Base-by-base conservation (phyloP, 805 yeast genomes). In the Cyberlindnera euphorbiae region DNA sequence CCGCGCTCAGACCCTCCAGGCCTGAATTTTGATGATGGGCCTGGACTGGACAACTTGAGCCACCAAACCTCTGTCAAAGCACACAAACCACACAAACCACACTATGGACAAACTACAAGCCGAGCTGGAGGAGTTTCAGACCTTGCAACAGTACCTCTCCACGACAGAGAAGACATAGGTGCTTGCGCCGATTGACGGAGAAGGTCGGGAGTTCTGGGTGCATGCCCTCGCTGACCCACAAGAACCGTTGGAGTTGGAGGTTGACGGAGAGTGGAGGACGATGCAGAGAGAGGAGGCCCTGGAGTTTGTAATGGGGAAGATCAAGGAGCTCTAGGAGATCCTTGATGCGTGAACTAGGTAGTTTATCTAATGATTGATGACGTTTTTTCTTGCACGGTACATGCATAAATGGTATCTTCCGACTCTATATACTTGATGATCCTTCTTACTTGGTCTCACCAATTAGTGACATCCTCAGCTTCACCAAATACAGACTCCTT, bases 401-500 rank as follows among this genome's bases (percentile, higher is more conserved):
- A 19, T 19, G 9, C 22, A 19, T 19, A 19, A 7, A 9, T 19
- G 7, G 9, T 19, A 19, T n/a, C n/a, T n/a, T n/a, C n/a, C n/a
- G n/a, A n/a, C n/a, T n/a, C n/a, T n/a, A n/a, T n/a, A n/a, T n/a
- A n/a, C n/a, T n/a, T n/a, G n/a, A n/a, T n/a, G n/a, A n/a, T n/a
- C n/a, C n/a, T n/a, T n/a, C 9, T 19, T 19, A 19, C 9, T 8
- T 30, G 25, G 17, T 7, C 8, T 18, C 15, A 90, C 98, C 98
- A 90, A 44, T 80, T 84, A 21, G 97, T 87, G 33, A 93, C 89
- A 55, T 84, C 89, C 55, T 84, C 95, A 12, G 95, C 94, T 60
- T 90, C 98, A 2, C 97, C 97, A 57, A 90, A 89, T 10, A 88
- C 81, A 29, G 83, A 74, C 32, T 79, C 77, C 38, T 72, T 73